These are phyloP conservation scores for Colletotrichum viniferum DNA, from an alignment of 2,329 filamentous ascomycete genomes.

Conservation along the genomic window DNA sequence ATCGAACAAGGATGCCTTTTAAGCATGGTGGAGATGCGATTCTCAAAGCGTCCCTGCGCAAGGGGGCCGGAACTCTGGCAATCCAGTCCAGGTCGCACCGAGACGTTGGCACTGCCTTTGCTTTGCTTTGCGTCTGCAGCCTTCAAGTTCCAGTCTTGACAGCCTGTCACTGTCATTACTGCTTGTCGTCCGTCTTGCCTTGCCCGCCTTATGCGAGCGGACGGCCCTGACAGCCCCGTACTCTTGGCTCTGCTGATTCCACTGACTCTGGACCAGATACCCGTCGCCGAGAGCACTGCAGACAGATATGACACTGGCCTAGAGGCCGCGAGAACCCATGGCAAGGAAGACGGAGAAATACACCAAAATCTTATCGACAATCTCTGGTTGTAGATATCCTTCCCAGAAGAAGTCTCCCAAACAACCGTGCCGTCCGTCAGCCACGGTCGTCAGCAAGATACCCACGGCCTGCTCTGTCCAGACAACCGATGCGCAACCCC, in stretches of 20 bases:
- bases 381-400: not conserved
- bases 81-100: not conserved
- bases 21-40: constrained; percentile 21
- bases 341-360: not conserved
- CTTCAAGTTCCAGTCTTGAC: not conserved
- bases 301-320: not conserved
- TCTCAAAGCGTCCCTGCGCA: constrained; percentile 4
- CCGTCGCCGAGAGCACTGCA: not conserved
- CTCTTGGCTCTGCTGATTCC: not conserved
- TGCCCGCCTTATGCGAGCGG: not conserved
- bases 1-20: constrained; percentile 16
- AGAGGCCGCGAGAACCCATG: not conserved
- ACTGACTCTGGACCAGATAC: not conserved
- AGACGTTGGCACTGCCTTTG: not conserved
- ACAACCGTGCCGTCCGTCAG: not conserved
- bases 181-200: not conserved
- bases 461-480: not conserved
- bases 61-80: not conserved
- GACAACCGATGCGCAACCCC: constrained; percentile 3
- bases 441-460: not conserved
- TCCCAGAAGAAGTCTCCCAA: not conserved
- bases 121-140: not conserved
- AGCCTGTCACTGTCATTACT: not conserved
- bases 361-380: not conserved
- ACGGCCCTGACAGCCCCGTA: not conserved